A percentile compares a stretch with the other conserved stretches of the same genome.
phyloP scores from a whole-genome alignment of 2,329 filamentous ascomycete genomes.

The Ceratocystis cubensis region DNA sequence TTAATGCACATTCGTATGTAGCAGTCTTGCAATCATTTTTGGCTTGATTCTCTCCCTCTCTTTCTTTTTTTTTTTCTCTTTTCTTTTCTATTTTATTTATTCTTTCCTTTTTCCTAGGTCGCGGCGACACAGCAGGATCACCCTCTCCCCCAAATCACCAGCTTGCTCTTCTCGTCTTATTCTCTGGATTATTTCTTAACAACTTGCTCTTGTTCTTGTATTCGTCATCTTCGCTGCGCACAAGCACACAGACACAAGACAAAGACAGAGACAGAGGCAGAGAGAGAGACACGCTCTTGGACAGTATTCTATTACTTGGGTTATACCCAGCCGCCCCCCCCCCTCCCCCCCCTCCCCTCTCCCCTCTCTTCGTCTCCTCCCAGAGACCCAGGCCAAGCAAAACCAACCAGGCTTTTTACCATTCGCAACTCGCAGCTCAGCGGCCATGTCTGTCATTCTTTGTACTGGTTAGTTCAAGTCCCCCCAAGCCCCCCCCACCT shows the following conservation, averaged over 20 bases:
- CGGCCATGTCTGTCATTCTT: constrained; percentile 47
- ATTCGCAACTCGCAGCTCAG: neutral
- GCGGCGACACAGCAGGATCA: neutral
- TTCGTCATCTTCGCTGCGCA: too few species aligned
- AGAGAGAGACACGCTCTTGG: neutral
- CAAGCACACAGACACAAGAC: too few species aligned
- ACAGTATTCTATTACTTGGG: neutral
- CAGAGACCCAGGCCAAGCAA: neutral
- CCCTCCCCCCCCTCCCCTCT: neutral
- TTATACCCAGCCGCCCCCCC: neutral
- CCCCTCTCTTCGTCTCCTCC: neutral
- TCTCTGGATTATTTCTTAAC: neutral
- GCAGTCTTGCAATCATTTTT: neutral
- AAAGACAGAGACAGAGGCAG: too few species aligned
- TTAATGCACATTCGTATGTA: too few species aligned
- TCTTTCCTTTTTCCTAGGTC: neutral
- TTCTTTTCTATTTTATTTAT: neutral
- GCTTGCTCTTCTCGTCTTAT: too few species aligned
- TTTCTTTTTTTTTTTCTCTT: neutral
- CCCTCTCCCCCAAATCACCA: neutral
- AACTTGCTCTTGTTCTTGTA: neutral
- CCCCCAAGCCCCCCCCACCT: neutral
- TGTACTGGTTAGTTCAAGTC: constrained; percentile 41
- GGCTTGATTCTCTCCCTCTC: neutral
- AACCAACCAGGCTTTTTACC: neutral